Conservation (phyloP, 805 yeast species). For the Teunomyces gatunensis region DNA sequence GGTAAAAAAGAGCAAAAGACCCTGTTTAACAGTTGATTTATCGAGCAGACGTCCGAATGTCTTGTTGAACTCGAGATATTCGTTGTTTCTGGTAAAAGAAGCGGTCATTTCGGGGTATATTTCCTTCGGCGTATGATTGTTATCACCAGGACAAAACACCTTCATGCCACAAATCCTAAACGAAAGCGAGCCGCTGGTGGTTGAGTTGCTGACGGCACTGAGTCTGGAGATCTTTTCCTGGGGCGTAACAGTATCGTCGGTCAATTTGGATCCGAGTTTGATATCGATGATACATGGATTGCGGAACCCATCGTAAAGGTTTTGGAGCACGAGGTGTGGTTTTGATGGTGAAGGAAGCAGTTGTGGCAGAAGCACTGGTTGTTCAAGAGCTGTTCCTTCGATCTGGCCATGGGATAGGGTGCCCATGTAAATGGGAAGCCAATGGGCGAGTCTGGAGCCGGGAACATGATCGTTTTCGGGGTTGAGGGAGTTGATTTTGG, state of each 20-base stretch:
- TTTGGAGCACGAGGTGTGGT: conserved; percentile 65
- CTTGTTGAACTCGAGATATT: conserved; percentile 59
- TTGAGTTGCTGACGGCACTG: conserved; percentile 56
- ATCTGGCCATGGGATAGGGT: conserved; percentile 45
- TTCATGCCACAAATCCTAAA: conserved; percentile 91
- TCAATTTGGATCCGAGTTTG: conserved; percentile 70
- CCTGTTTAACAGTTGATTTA: conserved; percentile 39
- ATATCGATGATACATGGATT: conserved; percentile 79
- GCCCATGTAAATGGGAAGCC: conserved; percentile 69
- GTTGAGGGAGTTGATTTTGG: conserved; percentile 9
- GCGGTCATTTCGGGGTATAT: conserved; percentile 6
- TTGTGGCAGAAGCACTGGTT: not conserved
- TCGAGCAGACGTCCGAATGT: conserved; percentile 65
- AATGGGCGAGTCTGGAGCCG: conserved; percentile 42
- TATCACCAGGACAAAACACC: conserved; percentile 26
- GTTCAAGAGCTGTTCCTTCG: not conserved
- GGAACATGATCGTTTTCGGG: conserved; percentile 17
- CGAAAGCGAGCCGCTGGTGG: conserved; percentile 78
- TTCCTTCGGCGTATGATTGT: conserved; percentile 4
- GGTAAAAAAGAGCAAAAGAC: conserved; percentile 47
- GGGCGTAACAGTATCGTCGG: conserved; percentile 56
- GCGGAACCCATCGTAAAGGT: conserved; percentile 57
- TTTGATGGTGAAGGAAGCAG: not conserved
- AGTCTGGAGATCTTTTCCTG: conserved; percentile 63
- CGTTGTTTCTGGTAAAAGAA: conserved; percentile 22